Evolutionary conservation across 257 asterid genomes (phyloP), one percentile per base, ranked within the genome.

Genomic region (Orobanche coerulescens): DNA sequence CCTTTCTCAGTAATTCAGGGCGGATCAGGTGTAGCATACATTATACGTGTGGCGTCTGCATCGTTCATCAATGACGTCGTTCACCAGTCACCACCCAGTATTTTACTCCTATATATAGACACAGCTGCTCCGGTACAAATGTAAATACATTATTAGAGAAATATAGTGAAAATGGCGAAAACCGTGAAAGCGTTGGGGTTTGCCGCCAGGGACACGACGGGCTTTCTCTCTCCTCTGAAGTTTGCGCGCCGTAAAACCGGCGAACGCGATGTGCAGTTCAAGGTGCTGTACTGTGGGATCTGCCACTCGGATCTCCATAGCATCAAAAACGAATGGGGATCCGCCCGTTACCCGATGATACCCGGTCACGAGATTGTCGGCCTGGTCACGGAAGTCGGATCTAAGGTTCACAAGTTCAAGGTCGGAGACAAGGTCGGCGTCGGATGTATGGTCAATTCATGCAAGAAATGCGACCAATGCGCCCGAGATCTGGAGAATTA

Each of bases 341-440:
- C 76, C 9, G 28, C 1, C n/a, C n/a, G n/a, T 0, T 78, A 78
- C 84, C 84, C 81, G 1, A 6, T 71, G 25, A 56, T 78, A 3
- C 84, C 84, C 0, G 84, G 84, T 40, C 84, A 78, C 23, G 84
- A 78, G 64, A 26, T 75, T 42, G 72, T 59, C 44, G 84, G 84
- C 0, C 36, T 57, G 25, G 78, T 75, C 12, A 74, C 81, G 14
- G 77, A 67, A 2, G 69, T 75, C 26, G 84, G 84, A 1, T 22
- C 76, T 2, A 59, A n/a, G 25, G 84, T 75, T 3, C n/a, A 10
- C 1, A 70, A 69, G 2, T 43, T 75, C 36, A 66, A 53, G 36
- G 47, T 54, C 26, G 84, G 81, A 1, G 77, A 75, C 62, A 73
- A 70, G 13, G 77, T 76, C 3, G 81, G 77, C 14, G 79, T 75